Evolutionary conservation across 345 rosid genomes (phyloP), one percentile per base, ranked within the genome.

Genomic region (Bruguiera gymnorhiza): DNA sequence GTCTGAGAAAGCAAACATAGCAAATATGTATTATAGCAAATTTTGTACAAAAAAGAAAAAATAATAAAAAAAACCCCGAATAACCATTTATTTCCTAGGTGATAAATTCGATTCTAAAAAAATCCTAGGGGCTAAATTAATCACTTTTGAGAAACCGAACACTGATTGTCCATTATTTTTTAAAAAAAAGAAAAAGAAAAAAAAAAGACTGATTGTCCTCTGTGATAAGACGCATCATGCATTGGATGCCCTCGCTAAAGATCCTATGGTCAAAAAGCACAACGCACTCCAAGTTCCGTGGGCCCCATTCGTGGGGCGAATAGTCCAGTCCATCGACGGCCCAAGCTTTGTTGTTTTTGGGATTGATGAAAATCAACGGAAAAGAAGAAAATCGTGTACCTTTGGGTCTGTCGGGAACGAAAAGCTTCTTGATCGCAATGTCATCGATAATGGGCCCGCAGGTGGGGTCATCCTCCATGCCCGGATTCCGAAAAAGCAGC

Each of bases 401-500:
- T 88, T 87, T 88, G 79, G 86, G 82, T 18, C 66, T 85, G 67
- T 90, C 89, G 46, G 99, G 99, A 18, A 79, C 37, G 67, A 87
- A 86, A 60, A 95, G 96, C 81, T 92, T 95, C 83, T 95, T 95
- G 67, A 95, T 80, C 18, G 97, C 92, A 8, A 95, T 78, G 27
- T 92, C 90, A 36, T 95, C 99, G 11, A 95, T 88, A 60, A 95
- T 92, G 66, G 99, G 99, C 26, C 99, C 99, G 75, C 99, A 95
- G 1, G 96, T 84, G 6, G 99, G 97, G 83, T 95, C 99, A 54
- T 95, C 97, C 69, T 91, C 99, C 99, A 92, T 95, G 26, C 99
- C 99, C 30, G 92, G 91, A 66, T 95, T 95, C 76, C 83, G 82
- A 71, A 91, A 95, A 61, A 80, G 83, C 77, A 95, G 67, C 3